Evolutionary conservation across 352 stramenopile species (phyloP).

Genomic region (Globisporangium nodosum): DNA sequence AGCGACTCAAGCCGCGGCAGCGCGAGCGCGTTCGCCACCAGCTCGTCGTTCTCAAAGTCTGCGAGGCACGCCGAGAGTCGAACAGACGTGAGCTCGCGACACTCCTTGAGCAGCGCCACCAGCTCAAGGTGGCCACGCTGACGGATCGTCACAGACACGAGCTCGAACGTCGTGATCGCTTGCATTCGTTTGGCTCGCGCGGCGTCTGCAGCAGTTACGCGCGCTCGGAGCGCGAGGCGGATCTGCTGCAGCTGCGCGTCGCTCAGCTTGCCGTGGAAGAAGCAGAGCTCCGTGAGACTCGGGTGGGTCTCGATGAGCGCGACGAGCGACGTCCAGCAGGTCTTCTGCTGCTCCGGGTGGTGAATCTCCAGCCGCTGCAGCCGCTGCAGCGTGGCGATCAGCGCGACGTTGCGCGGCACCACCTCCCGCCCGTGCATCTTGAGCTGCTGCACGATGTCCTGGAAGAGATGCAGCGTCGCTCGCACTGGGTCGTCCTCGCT

Average conservation of each 20-base stretch:
- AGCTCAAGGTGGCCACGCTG: slow-evolving; percentile 38
- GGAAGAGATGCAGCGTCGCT: slow-evolving; percentile 30
- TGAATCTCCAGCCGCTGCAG: slow-evolving; percentile 66
- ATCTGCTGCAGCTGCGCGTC: slow-evolving; percentile 39
- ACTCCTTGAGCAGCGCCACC: slow-evolving; percentile 29
- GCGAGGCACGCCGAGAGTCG: slow-evolving; percentile 56
- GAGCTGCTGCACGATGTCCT: slow-evolving; percentile 47
- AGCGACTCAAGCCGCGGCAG: slow-evolving; percentile 32
- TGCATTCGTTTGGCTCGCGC: not conserved
- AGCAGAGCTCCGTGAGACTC: slow-evolving; percentile 41
- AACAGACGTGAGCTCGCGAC: slow-evolving; percentile 28
- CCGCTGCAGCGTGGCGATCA: slow-evolving; percentile 31
- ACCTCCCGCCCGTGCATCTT: slow-evolving; percentile 65
- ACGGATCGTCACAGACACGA: slow-evolving; percentile 69
- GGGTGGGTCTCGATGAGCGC: slow-evolving; percentile 25
- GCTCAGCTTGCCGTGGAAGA: slow-evolving; percentile 69
- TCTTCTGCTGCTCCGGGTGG: slow-evolving; percentile 64
- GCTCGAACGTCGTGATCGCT: slow-evolving; percentile 37
- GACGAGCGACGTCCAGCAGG: slow-evolving; percentile 30
- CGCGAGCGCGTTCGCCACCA: slow-evolving; percentile 36
- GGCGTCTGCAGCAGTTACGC: not conserved
- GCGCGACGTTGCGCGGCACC: slow-evolving; percentile 32
- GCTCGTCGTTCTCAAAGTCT: slow-evolving; percentile 47
- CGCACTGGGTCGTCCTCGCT: not conserved
- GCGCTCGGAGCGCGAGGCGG: slow-evolving; percentile 18